Evolutionary conservation across 495 filamentous ascomycete genomes (phyloP).

Genomic region (Acidomyces sp.): DNA sequence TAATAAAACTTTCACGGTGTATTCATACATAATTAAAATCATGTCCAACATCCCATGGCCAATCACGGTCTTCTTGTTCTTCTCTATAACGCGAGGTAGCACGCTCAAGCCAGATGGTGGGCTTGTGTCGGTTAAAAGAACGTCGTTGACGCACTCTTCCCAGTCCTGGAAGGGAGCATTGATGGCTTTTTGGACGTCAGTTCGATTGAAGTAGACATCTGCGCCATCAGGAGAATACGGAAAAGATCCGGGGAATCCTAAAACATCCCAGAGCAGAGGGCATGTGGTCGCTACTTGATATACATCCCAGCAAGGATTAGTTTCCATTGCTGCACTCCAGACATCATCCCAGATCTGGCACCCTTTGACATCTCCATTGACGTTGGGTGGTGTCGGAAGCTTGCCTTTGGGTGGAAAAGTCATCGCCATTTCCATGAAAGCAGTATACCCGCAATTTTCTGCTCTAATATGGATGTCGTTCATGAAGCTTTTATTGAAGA

Average conservation of each 20-base stretch:
- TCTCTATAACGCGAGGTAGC: slow-evolving; percentile 60
- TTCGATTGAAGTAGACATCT: slow-evolving; percentile 61
- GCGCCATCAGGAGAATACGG: slow-evolving; percentile 33
- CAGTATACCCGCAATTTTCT: slow-evolving; percentile 51
- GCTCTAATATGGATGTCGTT: slow-evolving; percentile 41
- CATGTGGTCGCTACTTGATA: slow-evolving; percentile 67
- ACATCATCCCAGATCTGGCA: slow-evolving; percentile 42
- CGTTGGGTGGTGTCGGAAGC: slow-evolving; percentile 35
- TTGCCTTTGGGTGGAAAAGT: slow-evolving; percentile 52
- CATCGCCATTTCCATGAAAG: slow-evolving; percentile 48
- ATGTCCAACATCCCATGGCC: slow-evolving; percentile 52
- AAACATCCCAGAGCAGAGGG: slow-evolving; percentile 56
- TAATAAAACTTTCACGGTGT: too few relatives aligned
- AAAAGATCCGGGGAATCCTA: slow-evolving; percentile 53
- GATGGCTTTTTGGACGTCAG: slow-evolving; percentile 62
- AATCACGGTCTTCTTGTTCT: slow-evolving; percentile 55
- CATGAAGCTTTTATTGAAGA: slow-evolving; percentile 54
- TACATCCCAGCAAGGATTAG: slow-evolving; percentile 73
- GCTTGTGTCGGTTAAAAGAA: slow-evolving; percentile 39
- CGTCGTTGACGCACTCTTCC: slow-evolving; percentile 42
- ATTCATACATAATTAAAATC: slow-evolving; percentile 49
- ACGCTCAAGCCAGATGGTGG: slow-evolving; percentile 26
- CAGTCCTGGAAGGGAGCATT: slow-evolving; percentile 53
- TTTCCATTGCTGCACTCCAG: slow-evolving; percentile 37
- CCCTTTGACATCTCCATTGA: slow-evolving; percentile 17